These are phyloP conservation scores for Tolypocladium paradoxum DNA, from an alignment of 2,329 filamentous ascomycete species.

Conservation along the genomic window DNA sequence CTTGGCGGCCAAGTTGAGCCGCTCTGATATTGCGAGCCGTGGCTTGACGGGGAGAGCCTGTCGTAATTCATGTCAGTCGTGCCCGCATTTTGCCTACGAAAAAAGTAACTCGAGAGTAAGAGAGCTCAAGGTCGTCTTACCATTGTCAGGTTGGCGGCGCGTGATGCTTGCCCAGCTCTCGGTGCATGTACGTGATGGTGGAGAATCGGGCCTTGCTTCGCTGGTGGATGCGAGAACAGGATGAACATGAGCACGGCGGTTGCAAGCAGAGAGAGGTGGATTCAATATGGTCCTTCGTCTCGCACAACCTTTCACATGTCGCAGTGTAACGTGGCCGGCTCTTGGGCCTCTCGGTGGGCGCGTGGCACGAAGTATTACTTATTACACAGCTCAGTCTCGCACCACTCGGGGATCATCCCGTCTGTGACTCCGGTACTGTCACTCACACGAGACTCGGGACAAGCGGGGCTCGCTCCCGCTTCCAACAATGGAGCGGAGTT, in stretches of 20 bases:
- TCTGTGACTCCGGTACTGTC: too few species aligned
- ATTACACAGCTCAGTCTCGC: too few species aligned
- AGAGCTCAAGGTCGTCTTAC: not conserved
- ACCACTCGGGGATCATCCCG: not conserved
- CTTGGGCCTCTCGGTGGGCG: too few species aligned
- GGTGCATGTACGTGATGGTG: too few species aligned
- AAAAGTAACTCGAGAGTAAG: not conserved
- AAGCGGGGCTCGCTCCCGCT: too few species aligned
- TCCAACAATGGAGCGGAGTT: too few species aligned
- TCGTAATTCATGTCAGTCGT: not conserved
- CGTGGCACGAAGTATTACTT: too few species aligned
- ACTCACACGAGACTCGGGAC: too few species aligned
- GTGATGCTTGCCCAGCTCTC: not conserved
- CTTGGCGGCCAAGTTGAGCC: conserved; percentile 5
- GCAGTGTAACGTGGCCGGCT: not conserved
- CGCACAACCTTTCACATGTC: not conserved
- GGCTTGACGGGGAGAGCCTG: conserved; percentile 6
- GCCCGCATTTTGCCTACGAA: not conserved
- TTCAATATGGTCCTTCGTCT: not conserved
- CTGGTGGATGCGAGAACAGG: not conserved
- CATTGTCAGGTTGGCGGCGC: not conserved
- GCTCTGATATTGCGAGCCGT: conserved; percentile 10
- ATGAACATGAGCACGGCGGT: not conserved
- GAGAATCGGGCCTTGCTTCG: not conserved
- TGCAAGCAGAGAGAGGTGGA: not conserved